Evolutionary conservation across 2,329 filamentous ascomycete genomes (phyloP).

Genomic region (Botrytis cinerea): DNA sequence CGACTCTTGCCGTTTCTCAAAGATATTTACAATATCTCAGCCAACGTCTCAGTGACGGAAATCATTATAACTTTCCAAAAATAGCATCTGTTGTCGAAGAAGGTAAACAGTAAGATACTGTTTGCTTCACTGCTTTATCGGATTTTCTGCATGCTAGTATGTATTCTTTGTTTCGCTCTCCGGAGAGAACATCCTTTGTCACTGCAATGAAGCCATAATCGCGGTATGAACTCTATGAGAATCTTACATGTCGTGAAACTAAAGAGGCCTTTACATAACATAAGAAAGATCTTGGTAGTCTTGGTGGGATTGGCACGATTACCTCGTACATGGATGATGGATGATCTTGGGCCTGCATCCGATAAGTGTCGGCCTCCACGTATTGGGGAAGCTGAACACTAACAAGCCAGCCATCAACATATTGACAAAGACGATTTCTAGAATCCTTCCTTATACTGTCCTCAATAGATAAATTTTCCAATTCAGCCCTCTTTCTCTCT

Average conservation of each 20-base stretch:
- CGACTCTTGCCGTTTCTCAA: background rate
- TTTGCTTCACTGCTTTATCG: background rate
- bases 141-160: background rate
- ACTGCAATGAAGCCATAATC: background rate
- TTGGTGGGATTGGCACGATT: background rate
- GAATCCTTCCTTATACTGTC: constrained; percentile 1
- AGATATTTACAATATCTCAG: background rate
- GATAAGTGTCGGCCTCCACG: constrained; percentile 4
- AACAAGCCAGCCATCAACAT: constrained; percentile 5
- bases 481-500: constrained; percentile 1
- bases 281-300: background rate
- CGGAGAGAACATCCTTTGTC: background rate
- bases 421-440: constrained; percentile 19
- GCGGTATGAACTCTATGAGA: background rate
- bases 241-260: background rate
- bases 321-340: background rate
- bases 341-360: background rate
- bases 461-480: constrained; percentile 12
- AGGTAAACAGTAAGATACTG: background rate
- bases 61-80: background rate
- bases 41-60: background rate
- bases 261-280: background rate
- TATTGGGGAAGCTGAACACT: constrained; percentile 14
- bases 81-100: background rate
- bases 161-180: background rate